Evolutionary conservation across 805 yeast species (phyloP), one percentile per base, ranked within the genome.

Genomic region (Yarrowia bubula): DNA sequence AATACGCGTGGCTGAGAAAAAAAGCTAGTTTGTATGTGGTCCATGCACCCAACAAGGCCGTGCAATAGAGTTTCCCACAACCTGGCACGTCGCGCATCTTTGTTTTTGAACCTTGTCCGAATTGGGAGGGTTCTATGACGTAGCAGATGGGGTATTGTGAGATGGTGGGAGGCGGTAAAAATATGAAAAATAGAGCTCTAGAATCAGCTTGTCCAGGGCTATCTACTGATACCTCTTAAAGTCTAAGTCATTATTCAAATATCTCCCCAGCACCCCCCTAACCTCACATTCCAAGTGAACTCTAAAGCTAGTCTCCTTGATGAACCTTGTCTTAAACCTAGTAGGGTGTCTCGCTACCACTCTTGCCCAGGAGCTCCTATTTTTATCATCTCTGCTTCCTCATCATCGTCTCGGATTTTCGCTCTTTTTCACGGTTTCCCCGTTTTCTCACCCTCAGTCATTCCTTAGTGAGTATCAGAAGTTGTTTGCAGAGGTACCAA

Each of bases 381-480:
- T 55, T 55, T 39, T 55, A 55, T 39, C 37, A 14, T 38, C 47
- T 55, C 47, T 39, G 47, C 47, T 55, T 55, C 61, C 61, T 39
- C 61, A 41, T 41, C 61, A 55, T 55, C 61, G 38, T 55, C 43
- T 41, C 47, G 17, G 47, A 55, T 55, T 55, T 55, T 55, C 61
- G 61, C 61, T 55, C 61, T 41, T 55, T 53, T 55, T 5, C 61
- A 55, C 61, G 61, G 61, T 55, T 18, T 8, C n/a, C 44, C 60
- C 60, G 60, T 38, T 39, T 53, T 41, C 61, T 55, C 61, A 55
- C 61, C 60, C 60, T 32, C 61, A 55, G 61, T 55, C 61, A 55
- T 55, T 55, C 61, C 61, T 55, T 55, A 55, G 61, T 55, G 61
- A 55, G 61, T 55, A 55, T 55, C 14, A 22, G 5, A 3, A 22